These are phyloP conservation scores for Pichia pseudocactophila DNA, from an alignment of 805 yeast genomes.

Conservation along the genomic window DNA sequence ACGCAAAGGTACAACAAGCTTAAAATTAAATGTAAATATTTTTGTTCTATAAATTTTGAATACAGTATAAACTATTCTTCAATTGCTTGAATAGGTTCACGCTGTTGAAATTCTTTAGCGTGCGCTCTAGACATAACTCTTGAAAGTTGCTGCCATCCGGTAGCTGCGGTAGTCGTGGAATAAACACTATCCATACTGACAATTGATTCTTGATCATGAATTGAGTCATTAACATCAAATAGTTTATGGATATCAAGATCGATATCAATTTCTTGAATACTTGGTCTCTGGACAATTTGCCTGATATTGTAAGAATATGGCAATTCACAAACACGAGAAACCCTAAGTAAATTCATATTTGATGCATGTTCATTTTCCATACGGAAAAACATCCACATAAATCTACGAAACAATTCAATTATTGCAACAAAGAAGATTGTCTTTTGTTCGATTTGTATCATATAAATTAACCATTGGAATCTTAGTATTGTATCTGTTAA, in stretches of 20 bases:
- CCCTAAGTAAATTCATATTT: conserved; percentile 76
- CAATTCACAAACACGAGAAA: conserved; percentile 76
- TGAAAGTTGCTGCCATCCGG: conserved; percentile 30
- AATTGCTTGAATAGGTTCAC: neutral
- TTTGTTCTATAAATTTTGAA: neutral
- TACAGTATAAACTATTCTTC: neutral
- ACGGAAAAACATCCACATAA: conserved; percentile 85
- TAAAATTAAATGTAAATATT: conserved; percentile 14
- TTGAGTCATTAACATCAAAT: neutral
- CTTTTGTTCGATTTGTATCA: conserved; percentile 72
- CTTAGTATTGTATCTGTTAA: conserved; percentile 63
- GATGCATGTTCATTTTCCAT: conserved; percentile 96
- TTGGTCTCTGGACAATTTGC: neutral
- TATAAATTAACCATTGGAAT: conserved; percentile 90
- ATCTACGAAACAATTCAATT: conserved; percentile 75
- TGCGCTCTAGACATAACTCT: conserved; percentile 67
- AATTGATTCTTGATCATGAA: conserved; percentile 16
- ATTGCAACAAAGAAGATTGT: conserved; percentile 75
- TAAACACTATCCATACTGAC: conserved; percentile 18
- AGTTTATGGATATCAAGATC: neutral
- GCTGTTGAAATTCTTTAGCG: conserved; percentile 73
- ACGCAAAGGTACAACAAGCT: conserved; percentile 90
- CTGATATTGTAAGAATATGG: conserved; percentile 52
- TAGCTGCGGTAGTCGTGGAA: conserved; percentile 4
- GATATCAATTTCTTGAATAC: neutral